Evolutionary conservation across 345 rosid species (phyloP).

Genomic region (Hypericum androsaemum): DNA sequence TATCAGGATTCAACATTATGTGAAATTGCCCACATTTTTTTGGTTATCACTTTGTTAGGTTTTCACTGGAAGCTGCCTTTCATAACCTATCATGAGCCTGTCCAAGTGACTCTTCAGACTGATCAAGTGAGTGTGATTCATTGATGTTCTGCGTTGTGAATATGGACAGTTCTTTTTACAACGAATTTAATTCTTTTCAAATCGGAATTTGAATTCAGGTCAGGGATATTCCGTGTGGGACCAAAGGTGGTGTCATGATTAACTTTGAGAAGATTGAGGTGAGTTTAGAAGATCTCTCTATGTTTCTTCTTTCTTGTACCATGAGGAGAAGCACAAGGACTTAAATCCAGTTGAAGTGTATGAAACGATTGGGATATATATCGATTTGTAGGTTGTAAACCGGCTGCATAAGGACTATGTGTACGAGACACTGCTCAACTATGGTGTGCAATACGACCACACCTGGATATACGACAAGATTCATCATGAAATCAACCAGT

Average conservation of each 20-base stretch:
- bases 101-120: conserved; percentile 92
- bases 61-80: conserved; percentile 77
- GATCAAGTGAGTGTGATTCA: conserved; percentile 40
- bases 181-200: neutral
- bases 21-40: neutral
- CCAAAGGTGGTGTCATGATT: conserved; percentile 95
- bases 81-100: conserved; percentile 72
- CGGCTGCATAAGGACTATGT: conserved; percentile 71
- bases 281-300: conserved; percentile 5
- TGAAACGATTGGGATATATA: conserved; percentile 9
- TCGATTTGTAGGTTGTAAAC: conserved; percentile 57
- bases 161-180: neutral
- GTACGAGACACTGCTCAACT: conserved; percentile 69
- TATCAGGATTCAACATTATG: conserved; percentile 4
- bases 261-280: conserved; percentile 92
- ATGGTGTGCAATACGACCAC: conserved; percentile 77
- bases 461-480: conserved; percentile 98
- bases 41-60: conserved; percentile 30
- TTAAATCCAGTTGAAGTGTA: conserved; percentile 1
- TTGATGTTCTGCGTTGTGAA: conserved; percentile 3
- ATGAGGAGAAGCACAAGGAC: neutral
- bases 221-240: conserved; percentile 88
- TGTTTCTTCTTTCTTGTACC: neutral
- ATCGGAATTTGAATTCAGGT: conserved; percentile 31
- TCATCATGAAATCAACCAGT: conserved; percentile 98